These are phyloP conservation scores for Heliamphora pulchella DNA, from an alignment of 179 eudicot species.

Conservation along the genomic window DNA sequence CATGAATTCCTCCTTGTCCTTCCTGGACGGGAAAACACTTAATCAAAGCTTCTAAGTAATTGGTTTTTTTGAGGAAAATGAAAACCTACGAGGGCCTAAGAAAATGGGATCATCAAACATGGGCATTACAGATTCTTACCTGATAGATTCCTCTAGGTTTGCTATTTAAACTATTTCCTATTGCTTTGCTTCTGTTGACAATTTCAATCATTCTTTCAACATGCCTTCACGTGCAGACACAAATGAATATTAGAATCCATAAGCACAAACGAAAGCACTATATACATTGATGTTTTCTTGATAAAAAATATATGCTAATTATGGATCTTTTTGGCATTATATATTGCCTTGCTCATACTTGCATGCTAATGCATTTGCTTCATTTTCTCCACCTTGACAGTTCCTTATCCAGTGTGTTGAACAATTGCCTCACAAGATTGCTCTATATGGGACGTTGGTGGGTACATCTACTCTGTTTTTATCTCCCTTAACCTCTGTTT, in stretches of 20 bases:
- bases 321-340: neutral
- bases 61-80: neutral
- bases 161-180: neutral
- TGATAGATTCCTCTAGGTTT: neutral
- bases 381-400: slow-evolving; percentile 33
- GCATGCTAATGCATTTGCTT: slow-evolving; percentile 12
- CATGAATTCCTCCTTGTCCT: neutral
- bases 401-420: slow-evolving; percentile 82
- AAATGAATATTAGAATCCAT: too few species aligned
- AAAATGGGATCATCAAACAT: neutral
- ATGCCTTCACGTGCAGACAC: neutral
- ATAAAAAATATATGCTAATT: neutral
- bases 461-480: slow-evolving; percentile 15
- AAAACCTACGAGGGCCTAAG: neutral
- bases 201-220: neutral
- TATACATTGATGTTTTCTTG: neutral
- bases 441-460: slow-evolving; percentile 90
- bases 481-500: neutral
- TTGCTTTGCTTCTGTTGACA: neutral
- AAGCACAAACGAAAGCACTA: neutral
- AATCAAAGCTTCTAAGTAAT: too few species aligned
- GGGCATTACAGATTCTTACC: neutral
- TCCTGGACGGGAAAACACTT: neutral
- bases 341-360: neutral
- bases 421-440: slow-evolving; percentile 93